Evolutionary conservation across 306 rosid genomes (phyloP).

Genomic region (Citrullus mucosospermus): DNA sequence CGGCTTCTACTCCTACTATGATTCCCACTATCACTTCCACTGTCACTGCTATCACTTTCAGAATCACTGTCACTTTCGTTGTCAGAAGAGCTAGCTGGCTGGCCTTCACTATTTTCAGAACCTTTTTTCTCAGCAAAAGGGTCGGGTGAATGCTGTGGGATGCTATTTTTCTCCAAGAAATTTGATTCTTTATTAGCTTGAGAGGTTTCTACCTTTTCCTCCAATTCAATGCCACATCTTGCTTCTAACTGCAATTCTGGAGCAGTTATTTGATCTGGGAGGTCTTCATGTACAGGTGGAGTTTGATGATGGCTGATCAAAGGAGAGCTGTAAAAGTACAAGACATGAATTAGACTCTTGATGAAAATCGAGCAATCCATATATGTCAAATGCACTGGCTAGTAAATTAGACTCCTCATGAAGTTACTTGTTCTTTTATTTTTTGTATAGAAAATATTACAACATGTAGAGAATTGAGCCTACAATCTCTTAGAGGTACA

Average conservation of each 20-base stretch:
- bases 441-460: neutral
- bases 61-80: constrained; percentile 86
- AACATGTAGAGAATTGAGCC: neutral
- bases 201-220: constrained; percentile 32
- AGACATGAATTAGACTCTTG: constrained; percentile 6
- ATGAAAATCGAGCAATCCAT: constrained; percentile 1
- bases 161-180: constrained; percentile 31
- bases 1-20: constrained; percentile 68
- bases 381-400: neutral
- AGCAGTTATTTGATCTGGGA: constrained; percentile 41
- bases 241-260: constrained; percentile 38
- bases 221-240: constrained; percentile 32
- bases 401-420: neutral
- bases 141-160: constrained; percentile 51
- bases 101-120: constrained; percentile 58
- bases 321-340: constrained; percentile 51
- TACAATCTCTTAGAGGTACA: neutral
- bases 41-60: constrained; percentile 81
- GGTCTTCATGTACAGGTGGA: constrained; percentile 39
- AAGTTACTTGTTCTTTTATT: neutral
- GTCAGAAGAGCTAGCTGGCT: constrained; percentile 64
- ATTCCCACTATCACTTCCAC: constrained; percentile 83
- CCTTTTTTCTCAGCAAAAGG: constrained; percentile 42
- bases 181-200: constrained; percentile 40
- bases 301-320: constrained; percentile 45